A percentile compares a stretch with the other conserved stretches of the same genome.
Evolutionary conservation across 192 early-diverging fungal genomes (phyloP).

Genomic region (Radiomyces spectabilis): DNA sequence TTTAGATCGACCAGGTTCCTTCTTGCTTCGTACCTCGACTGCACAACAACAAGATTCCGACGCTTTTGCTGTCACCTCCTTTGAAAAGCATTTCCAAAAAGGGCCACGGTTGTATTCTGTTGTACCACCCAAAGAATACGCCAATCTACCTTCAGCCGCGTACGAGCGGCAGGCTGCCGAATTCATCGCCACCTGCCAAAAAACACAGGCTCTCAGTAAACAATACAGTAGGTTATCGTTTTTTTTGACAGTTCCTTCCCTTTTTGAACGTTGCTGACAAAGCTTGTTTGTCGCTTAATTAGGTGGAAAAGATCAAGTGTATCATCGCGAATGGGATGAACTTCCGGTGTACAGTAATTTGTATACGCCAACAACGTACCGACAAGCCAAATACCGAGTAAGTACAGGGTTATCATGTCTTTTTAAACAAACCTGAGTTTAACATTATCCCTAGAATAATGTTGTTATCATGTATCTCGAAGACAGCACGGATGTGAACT

Average conservation of each 20-base stretch:
- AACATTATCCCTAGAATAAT: conserved; percentile 12
- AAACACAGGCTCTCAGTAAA: background rate
- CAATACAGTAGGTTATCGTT: conserved; percentile 6
- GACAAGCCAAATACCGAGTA: background rate
- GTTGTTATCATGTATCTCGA: conserved; percentile 25
- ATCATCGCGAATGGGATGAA: conserved; percentile 5
- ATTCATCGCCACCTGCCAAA: background rate
- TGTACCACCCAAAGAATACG: background rate
- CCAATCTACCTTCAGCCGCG: background rate
- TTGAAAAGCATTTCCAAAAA: conserved; percentile 27
- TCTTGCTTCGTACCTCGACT: conserved; percentile 12
- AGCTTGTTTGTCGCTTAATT: too few species aligned
- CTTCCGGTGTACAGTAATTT: conserved; percentile 5
- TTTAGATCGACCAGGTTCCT: conserved; percentile 7
- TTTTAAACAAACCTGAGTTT: too few species aligned
- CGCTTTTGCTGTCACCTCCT: background rate
- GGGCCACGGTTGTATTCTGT: conserved; percentile 8
- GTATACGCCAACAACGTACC: background rate
- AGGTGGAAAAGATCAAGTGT: background rate
- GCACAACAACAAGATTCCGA: background rate
- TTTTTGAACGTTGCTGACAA: background rate
- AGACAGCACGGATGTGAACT: conserved; percentile 5
- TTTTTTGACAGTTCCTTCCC: background rate
- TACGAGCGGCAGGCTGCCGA: background rate
- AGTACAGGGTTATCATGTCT: too few species aligned